Evolutionary conservation across 306 rosid genomes (phyloP), one percentile per base, ranked within the genome.

Genomic region (Cicer chorassanicum): DNA sequence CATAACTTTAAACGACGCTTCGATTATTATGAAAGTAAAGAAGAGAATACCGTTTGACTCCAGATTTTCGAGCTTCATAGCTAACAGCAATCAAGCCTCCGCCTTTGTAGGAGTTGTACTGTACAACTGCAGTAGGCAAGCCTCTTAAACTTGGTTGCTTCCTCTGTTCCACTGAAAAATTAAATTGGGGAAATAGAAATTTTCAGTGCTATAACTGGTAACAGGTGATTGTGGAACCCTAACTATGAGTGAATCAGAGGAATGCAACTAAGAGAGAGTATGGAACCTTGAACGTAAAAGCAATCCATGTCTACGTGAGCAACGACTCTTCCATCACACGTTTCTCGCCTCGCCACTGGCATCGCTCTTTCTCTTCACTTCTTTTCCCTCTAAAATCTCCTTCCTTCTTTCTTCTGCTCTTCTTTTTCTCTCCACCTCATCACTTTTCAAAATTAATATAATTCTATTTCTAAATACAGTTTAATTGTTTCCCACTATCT

Each of bases 301-400:
- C 98, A 94, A 75, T 94, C 98, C 97, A 94, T 83, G 83, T 94
- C 98, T 0, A 94, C 78, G 63, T 89, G 98, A 70, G 93, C 97
- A 46, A 94, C 83, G 8, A 94, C 73, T 88, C 97, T 87, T 41
- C 79, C 83, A 67, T 91, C 96, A n/a, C 94, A 86, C 6, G 88
- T 84, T 70, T 89, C 94, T 54, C 85, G 90, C 78, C 75, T 89
- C 4, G 91, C 96, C 55, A 94, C 96, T 68, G 96, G 97, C 98
- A 94, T 94, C 71, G 72, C 77, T 13, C 8, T 3, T 11, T 8
- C 29, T 12, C 1, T 7, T 5, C 48, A 21, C 15, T 6, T 16
- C 6, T 38, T 80, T 88, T 77, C 89, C 88, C 87, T 78, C 89
- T 87, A 29, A 83, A 84, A 65, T 70, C 18, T 29, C 16, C 44